Evolutionary conservation across 164 flowering plant species (phyloP).

Genomic region (Chloranthus sessilifolius): DNA sequence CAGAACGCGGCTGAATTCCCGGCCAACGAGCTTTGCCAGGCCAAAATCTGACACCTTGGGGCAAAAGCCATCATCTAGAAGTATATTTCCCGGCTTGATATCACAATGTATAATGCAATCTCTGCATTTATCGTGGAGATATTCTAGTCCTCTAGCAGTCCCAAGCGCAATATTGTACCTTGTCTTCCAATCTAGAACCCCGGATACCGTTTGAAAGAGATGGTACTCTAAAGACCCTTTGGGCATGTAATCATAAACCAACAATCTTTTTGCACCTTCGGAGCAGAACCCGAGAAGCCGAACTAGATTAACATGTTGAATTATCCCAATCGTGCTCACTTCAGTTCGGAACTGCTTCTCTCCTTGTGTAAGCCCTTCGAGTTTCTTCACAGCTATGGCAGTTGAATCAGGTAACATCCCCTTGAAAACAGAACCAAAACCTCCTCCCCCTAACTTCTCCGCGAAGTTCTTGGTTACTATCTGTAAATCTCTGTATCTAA

Average conservation of each 20-base stretch:
- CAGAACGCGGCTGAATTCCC: no score
- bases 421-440: constrained; percentile 46
- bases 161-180: constrained; percentile 30
- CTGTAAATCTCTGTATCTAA: constrained; percentile 31
- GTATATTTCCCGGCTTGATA: constrained; percentile 34
- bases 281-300: constrained; percentile 48
- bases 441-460: constrained; percentile 43
- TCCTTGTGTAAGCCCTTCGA: constrained; percentile 42
- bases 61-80: constrained; percentile 23
- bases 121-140: no score
- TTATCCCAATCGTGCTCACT: constrained; percentile 58
- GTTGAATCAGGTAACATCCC: constrained; percentile 34
- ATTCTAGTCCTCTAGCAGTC: constrained; percentile 29
- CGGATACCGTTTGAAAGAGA: constrained; percentile 19
- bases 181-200: constrained; percentile 19
- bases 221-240: constrained; percentile 35
- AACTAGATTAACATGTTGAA: constrained; percentile 49
- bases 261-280: constrained; percentile 29
- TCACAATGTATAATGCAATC: no score
- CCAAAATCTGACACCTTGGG: constrained; percentile 35
- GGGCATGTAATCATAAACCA: no score
- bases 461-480: constrained; percentile 43
- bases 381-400: constrained; percentile 40
- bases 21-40: no score
- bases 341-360: constrained; percentile 54